Conservation (phyloP, 371 early-diverging fungal species). For the Batkoa obscura region DNA sequence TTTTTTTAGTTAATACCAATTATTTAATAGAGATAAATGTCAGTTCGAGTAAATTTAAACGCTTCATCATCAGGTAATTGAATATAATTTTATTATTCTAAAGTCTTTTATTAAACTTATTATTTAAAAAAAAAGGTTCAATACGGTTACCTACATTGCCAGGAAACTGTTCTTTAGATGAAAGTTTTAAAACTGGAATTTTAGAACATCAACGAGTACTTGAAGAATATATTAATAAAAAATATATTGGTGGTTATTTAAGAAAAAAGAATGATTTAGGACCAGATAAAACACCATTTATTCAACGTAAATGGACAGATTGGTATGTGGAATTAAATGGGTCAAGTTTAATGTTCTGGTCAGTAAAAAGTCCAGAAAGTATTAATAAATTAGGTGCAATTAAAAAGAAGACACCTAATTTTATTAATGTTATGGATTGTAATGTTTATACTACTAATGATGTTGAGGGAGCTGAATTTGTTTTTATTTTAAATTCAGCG, state of each 20-base stretch:
- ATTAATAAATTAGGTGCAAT: conserved; percentile 16
- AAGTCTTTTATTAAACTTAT: too few species aligned
- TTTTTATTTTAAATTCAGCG: conserved; percentile 27
- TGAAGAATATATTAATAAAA: conserved; percentile 22
- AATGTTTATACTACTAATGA: conserved; percentile 19
- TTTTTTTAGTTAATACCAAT: too few species aligned
- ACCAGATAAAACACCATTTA: conserved; percentile 27
- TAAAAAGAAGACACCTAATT: conserved; percentile 30
- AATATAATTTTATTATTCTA: too few species aligned
- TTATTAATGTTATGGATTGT: conserved; percentile 40
- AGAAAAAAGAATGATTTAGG: conserved; percentile 34
- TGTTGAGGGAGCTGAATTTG: conserved; percentile 12
- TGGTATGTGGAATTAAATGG: conserved; percentile 53
- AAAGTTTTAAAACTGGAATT: too few species aligned
- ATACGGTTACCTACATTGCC: too few species aligned
- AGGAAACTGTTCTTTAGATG: too few species aligned
- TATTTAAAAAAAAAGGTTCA: too few species aligned
- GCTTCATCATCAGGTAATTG: too few species aligned
- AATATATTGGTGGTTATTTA: conserved; percentile 46
- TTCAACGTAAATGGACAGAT: conserved; percentile 27
- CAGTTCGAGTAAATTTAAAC: too few species aligned
- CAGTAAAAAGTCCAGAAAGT: conserved; percentile 7
- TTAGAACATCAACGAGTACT: not conserved
- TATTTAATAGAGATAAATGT: too few species aligned
- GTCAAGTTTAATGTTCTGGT: conserved; percentile 38